Percentiles rank a stretch among this genome's conserved stretches.
These are phyloP conservation scores for Candida anutae DNA, from an alignment of 1,139 yeast species.

Conservation along the genomic window DNA sequence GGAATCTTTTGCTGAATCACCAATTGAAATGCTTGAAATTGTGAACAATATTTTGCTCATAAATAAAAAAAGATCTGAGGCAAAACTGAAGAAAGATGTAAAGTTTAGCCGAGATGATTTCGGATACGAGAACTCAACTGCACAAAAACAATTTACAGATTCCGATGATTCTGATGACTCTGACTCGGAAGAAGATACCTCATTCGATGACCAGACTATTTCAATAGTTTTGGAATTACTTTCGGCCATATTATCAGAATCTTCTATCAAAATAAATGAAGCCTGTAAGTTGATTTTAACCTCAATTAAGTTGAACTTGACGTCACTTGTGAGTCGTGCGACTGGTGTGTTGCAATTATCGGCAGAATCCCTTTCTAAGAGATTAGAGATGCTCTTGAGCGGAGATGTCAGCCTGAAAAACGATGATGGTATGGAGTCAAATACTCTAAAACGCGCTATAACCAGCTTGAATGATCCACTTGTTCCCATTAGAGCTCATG, in stretches of 20 bases:
- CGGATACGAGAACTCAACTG: conserved; percentile 13
- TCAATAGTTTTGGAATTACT: conserved; percentile 43
- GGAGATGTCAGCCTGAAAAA: conserved; percentile 15
- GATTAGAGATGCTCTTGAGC: conserved; percentile 22
- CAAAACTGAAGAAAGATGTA: too few species aligned
- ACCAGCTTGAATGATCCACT: conserved; percentile 66
- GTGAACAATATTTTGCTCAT: conserved; percentile 39
- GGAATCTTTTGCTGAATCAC: conserved; percentile 53
- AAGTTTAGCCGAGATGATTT: too few species aligned
- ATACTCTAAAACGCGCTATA: conserved; percentile 46
- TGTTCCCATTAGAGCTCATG: conserved; percentile 84
- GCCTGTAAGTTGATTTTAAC: conserved; percentile 15
- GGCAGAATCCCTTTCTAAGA: conserved; percentile 16
- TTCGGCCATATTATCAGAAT: conserved; percentile 45
- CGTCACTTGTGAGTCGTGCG: conserved; percentile 4
- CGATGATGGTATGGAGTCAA: conserved; percentile 19
- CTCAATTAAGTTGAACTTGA: conserved; percentile 20
- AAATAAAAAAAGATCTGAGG: conserved; percentile 5
- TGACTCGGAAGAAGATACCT: conserved; percentile 12
- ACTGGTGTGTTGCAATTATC: conserved; percentile 11
- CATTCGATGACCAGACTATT: conserved; percentile 13
- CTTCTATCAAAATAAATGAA: conserved; percentile 21
- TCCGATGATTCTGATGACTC: conserved; percentile 36
- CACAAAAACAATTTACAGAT: conserved; percentile 22
- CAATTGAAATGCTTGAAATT: conserved; percentile 50